Percentiles rank a stretch among this genome's conserved stretches.
Evolutionary conservation across 2,329 filamentous ascomycete species (phyloP).

Genomic region (Botrytis deweyae): DNA sequence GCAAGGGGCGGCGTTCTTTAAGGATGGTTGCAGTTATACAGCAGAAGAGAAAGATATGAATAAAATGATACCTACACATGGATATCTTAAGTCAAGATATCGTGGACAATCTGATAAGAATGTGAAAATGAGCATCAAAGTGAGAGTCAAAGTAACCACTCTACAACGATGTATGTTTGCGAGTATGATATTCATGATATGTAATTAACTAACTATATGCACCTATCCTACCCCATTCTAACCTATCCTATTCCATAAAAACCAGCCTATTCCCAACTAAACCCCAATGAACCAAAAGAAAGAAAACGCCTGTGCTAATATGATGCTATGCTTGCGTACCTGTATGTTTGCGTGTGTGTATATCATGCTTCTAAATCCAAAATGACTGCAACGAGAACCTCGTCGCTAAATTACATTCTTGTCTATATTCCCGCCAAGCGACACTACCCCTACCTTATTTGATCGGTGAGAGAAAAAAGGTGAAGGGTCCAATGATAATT

Average conservation of each 20-base stretch:
- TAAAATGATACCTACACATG: constrained; percentile 1
- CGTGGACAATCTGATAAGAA: neutral
- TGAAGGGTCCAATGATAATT: neutral
- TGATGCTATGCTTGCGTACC: constrained; percentile 1
- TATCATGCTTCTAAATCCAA: neutral
- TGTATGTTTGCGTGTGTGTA: neutral
- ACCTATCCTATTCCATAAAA: neutral
- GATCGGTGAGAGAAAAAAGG: neutral
- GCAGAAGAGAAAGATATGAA: neutral
- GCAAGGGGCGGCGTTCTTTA: neutral
- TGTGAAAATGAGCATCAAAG: neutral
- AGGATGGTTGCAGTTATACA: neutral
- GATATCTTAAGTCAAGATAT: neutral
- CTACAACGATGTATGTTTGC: neutral
- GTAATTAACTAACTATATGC: neutral
- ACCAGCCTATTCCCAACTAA: neutral
- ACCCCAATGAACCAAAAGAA: neutral
- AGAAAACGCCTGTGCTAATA: neutral
- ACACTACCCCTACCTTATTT: neutral
- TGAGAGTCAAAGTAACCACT: neutral
- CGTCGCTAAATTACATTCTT: constrained; percentile 1
- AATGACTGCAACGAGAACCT: neutral
- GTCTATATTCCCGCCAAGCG: neutral
- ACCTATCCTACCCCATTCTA: neutral
- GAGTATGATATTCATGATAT: neutral